phyloP scores from a whole-genome alignment of 2,329 filamentous ascomycete species.

The Cercospora sp. region DNA sequence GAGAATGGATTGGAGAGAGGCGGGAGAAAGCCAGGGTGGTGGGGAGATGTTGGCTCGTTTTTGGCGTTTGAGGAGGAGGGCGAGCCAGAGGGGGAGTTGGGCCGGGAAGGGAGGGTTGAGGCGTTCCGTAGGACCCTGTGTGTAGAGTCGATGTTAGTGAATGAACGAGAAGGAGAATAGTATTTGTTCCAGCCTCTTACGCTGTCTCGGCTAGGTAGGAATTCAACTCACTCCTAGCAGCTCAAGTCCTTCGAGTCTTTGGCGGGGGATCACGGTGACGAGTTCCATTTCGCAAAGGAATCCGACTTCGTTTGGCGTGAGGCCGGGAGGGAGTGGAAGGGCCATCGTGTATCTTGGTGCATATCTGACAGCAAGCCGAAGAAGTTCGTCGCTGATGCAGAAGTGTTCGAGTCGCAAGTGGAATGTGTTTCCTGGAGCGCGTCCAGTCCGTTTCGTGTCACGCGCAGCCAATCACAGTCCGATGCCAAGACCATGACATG shows the following conservation, averaged over 20 bases:
- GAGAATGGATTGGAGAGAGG: conserved; percentile 74
- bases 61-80: conserved; percentile 90
- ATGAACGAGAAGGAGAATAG: neutral
- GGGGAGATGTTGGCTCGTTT: conserved; percentile 88
- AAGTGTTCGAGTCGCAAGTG: neutral
- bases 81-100: conserved; percentile 87
- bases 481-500: neutral
- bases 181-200: conserved; percentile 28
- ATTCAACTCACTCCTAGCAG: conserved; percentile 73
- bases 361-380: conserved; percentile 10
- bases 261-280: conserved; percentile 87
- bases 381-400: neutral
- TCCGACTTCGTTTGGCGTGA: conserved; percentile 83
- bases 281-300: conserved; percentile 98
- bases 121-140: conserved; percentile 71
- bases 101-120: conserved; percentile 80
- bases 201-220: conserved; percentile 29
- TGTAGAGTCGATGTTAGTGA: conserved; percentile 9
- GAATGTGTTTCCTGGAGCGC: neutral
- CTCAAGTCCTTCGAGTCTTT: conserved; percentile 80
- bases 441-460: conserved; percentile 3
- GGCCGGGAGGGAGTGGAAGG: conserved; percentile 61
- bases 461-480: conserved; percentile 3
- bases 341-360: conserved; percentile 51
- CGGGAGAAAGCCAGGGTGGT: conserved; percentile 80